phyloP scores from a whole-genome alignment of 2,329 filamentous ascomycete species.

The Trichoderma afroharzianum region DNA sequence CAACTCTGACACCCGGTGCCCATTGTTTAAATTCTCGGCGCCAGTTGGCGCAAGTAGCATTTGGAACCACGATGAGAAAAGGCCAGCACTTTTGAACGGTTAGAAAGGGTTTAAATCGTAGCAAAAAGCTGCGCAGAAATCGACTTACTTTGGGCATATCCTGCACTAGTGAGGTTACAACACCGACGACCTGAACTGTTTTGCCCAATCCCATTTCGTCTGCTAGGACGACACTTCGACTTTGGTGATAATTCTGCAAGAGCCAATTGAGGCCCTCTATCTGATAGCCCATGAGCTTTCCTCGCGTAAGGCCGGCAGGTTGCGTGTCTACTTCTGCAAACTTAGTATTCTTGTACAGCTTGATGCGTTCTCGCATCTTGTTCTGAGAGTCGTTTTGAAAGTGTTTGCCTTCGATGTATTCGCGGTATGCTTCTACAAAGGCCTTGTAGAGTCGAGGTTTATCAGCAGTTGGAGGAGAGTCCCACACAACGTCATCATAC shows the following conservation, averaged over 20 bases:
- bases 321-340: slow-evolving; percentile 71
- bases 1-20: slow-evolving; percentile 79
- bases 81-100: slow-evolving; percentile 65
- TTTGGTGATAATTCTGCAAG: slow-evolving; percentile 79
- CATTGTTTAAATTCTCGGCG: slow-evolving; percentile 92
- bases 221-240: slow-evolving; percentile 84
- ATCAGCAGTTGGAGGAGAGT: slow-evolving; percentile 67
- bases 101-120: not conserved
- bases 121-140: not conserved
- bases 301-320: slow-evolving; percentile 68
- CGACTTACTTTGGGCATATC: slow-evolving; percentile 49
- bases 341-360: slow-evolving; percentile 59
- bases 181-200: slow-evolving; percentile 86
- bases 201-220: slow-evolving; percentile 99
- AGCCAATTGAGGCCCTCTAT: slow-evolving; percentile 93
- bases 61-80: slow-evolving; percentile 89
- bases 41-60: slow-evolving; percentile 97
- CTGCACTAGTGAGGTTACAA: slow-evolving; percentile 70
- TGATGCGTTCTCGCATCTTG: slow-evolving; percentile 63
- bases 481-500: slow-evolving; percentile 92
- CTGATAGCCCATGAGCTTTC: slow-evolving; percentile 90
- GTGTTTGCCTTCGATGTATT: slow-evolving; percentile 78
- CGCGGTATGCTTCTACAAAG: slow-evolving; percentile 78
- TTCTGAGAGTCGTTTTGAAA: slow-evolving; percentile 52
- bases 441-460: slow-evolving; percentile 67